Conservation (phyloP, 2,329 filamentous ascomycete genomes). For the Venturia carpophila region DNA sequence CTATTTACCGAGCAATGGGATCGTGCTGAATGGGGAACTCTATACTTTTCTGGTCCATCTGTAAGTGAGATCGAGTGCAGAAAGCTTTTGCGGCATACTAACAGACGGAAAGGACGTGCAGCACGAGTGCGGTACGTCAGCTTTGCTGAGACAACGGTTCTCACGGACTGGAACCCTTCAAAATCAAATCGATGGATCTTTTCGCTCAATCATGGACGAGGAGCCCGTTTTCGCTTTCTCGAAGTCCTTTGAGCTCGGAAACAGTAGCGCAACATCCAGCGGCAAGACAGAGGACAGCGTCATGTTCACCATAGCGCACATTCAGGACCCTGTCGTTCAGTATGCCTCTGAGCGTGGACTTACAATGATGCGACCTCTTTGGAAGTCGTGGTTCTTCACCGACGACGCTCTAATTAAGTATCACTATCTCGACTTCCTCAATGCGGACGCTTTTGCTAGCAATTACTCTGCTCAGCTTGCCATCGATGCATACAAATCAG, state of each 20-base stretch:
- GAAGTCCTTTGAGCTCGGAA: conserved; percentile 29
- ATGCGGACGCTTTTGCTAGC: conserved; percentile 55
- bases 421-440: conserved; percentile 67
- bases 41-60: conserved; percentile 59
- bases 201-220: conserved; percentile 64
- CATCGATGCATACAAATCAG: conserved; percentile 63
- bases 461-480: conserved; percentile 67
- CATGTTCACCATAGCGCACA: conserved; percentile 67
- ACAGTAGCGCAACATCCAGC: conserved; percentile 19
- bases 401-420: conserved; percentile 59
- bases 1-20: conserved; percentile 68
- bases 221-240: conserved; percentile 75
- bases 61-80: background rate
- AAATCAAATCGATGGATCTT: conserved; percentile 59
- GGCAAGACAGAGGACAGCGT: conserved; percentile 38
- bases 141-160: conserved; percentile 58
- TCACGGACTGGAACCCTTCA: conserved; percentile 57
- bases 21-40: conserved; percentile 73
- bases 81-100: conserved; percentile 3
- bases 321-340: conserved; percentile 72
- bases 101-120: conserved; percentile 42
- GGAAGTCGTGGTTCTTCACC: conserved; percentile 64
- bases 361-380: conserved; percentile 70
- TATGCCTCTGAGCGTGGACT: conserved; percentile 69
- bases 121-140: conserved; percentile 65